Evolutionary conservation across 2,329 filamentous ascomycete species (phyloP).

Genomic region (Orbilia javanica): DNA sequence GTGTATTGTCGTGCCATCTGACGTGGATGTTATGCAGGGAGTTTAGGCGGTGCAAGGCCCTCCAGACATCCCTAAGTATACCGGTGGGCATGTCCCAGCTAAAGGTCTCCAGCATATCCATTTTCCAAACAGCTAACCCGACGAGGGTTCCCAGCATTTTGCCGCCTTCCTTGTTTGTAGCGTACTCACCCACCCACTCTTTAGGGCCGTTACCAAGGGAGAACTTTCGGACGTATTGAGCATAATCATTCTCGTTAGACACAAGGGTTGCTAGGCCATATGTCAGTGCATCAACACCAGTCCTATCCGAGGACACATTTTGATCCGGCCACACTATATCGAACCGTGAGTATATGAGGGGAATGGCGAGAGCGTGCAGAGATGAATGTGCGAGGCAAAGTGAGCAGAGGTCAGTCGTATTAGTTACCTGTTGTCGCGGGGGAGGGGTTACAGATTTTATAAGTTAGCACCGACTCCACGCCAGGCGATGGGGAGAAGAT

Average conservation of each 20-base stretch:
- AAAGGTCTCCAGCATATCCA: conserved; percentile 84
- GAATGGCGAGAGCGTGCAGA: conserved; percentile 79
- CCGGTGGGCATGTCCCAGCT: conserved; percentile 92
- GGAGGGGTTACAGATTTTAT: background rate
- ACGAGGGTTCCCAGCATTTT: conserved; percentile 91
- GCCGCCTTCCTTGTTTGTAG: conserved; percentile 83
- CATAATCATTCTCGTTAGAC: conserved; percentile 82
- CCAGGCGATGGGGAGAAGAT: background rate
- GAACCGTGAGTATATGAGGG: conserved; percentile 85
- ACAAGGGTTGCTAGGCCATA: conserved; percentile 85
- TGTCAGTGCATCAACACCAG: conserved; percentile 83
- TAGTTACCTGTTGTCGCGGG: conserved; percentile 73
- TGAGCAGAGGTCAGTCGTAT: conserved; percentile 84
- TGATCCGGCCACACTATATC: conserved; percentile 90
- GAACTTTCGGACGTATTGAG: conserved; percentile 83
- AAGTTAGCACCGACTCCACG: background rate
- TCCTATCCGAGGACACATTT: conserved; percentile 74
- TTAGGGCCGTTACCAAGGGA: conserved; percentile 84
- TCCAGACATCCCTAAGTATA: conserved; percentile 83
- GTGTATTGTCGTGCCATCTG: conserved; percentile 82
- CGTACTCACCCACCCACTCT: conserved; percentile 84
- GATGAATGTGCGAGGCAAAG: conserved; percentile 82
- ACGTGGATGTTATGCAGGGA: conserved; percentile 82
- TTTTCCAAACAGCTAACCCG: conserved; percentile 81
- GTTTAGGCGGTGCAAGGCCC: conserved; percentile 74